A percentile compares a stretch with the other conserved stretches of the same genome.
These are phyloP conservation scores for Diphasiastrum complanatum DNA, from an alignment of 83 land plant species.

Conservation along the genomic window DNA sequence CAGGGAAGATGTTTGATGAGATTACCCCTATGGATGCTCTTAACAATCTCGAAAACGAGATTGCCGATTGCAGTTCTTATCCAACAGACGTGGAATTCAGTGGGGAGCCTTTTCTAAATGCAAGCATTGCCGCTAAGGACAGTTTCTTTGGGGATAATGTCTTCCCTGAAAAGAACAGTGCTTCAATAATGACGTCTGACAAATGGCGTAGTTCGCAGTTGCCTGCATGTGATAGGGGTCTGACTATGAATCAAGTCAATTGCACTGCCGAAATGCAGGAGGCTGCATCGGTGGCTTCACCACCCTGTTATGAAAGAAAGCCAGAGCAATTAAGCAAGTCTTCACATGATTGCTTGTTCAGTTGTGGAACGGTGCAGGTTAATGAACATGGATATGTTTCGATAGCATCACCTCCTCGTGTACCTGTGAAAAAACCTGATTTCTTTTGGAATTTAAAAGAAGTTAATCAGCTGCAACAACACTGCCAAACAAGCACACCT, in stretches of 20 bases:
- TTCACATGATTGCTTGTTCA: conserved; percentile 44
- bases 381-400: conserved; percentile 41
- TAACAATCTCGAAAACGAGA: too few species aligned
- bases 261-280: background rate
- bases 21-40: background rate
- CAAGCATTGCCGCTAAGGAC: too few species aligned
- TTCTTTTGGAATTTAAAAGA: background rate
- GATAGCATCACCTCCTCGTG: conserved; percentile 43
- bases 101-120: too few species aligned
- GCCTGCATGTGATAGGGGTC: background rate
- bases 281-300: background rate
- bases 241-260: background rate
- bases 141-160: too few species aligned
- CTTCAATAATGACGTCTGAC: background rate
- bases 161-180: background rate
- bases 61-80: too few species aligned
- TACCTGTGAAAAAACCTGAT: conserved; percentile 16
- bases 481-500: background rate
- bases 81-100: too few species aligned
- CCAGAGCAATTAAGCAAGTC: background rate
- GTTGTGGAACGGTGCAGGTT: conserved; percentile 41
- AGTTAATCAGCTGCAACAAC: background rate
- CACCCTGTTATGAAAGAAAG: background rate
- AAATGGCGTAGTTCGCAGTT: background rate
- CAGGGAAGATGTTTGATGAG: background rate